Conservation (phyloP, 352 stramenopile species). For the Globisporangium yorkense region DNA sequence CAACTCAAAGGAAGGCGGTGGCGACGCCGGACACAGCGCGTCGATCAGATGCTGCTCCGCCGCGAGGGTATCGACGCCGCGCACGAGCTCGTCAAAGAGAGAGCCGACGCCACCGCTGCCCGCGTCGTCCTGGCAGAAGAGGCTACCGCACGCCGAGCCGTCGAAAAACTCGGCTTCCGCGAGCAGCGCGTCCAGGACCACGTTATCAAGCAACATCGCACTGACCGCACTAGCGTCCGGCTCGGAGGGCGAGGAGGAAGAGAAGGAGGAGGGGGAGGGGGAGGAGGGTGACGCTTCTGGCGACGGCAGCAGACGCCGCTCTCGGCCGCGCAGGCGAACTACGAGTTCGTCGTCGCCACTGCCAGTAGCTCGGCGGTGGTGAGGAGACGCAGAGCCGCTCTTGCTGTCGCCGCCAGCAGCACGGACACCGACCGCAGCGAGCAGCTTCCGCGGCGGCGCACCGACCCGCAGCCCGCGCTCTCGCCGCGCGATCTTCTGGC, state of each 20-base stretch:
- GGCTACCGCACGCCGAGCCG: background rate
- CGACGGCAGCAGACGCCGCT: background rate
- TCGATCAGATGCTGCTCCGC: background rate
- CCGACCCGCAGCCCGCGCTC: background rate
- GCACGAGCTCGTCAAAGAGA: background rate
- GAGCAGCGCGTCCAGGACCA: background rate
- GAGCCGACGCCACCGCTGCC: background rate
- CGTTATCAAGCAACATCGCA: background rate
- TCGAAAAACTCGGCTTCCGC: background rate
- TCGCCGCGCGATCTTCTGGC: conserved; percentile 54
- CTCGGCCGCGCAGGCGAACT: background rate
- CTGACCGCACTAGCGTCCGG: background rate
- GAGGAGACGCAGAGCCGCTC: background rate
- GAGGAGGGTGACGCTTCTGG: background rate
- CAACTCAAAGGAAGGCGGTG: background rate
- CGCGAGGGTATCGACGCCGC: background rate
- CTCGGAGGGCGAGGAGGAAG: background rate
- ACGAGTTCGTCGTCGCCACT: background rate
- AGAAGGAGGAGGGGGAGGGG: background rate
- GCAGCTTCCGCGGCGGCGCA: background rate
- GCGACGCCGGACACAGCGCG: background rate
- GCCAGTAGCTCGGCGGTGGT: too few species aligned
- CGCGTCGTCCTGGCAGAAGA: background rate
- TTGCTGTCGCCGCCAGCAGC: background rate
- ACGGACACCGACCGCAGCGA: background rate